Conservation (phyloP, 2,329 filamentous ascomycete species). For the Arthrobotrys pseudoclavata region DNA sequence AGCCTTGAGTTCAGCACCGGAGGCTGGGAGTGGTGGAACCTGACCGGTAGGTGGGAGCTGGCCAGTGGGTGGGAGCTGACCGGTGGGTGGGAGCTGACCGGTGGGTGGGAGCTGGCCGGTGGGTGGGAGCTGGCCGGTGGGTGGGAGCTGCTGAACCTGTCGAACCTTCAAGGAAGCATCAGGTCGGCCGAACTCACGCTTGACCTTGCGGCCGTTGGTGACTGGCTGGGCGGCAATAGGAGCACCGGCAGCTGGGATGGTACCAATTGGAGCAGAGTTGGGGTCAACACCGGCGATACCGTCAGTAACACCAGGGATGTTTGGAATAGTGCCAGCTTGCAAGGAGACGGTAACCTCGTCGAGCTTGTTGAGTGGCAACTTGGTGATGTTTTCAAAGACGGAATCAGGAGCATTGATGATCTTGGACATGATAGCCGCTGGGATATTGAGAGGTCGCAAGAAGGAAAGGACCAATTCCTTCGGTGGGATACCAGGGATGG, state of each 20-base stretch:
- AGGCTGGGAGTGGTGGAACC: constrained; percentile 25
- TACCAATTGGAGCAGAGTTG: background rate
- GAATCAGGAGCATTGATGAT: constrained; percentile 13
- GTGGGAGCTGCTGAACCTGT: constrained; percentile 15
- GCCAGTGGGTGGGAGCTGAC: background rate
- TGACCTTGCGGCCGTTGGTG: constrained; percentile 3
- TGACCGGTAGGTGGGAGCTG: background rate
- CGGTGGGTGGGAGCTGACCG: background rate
- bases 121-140: background rate
- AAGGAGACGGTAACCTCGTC: constrained; percentile 23
- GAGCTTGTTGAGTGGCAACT: constrained; percentile 33
- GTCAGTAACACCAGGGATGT: constrained; percentile 31
- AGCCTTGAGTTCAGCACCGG: constrained; percentile 34
- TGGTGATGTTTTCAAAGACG: constrained; percentile 28
- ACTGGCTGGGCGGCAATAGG: background rate
- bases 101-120: constrained; percentile 1
- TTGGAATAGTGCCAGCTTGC: constrained; percentile 34
- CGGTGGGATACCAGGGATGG: constrained; percentile 38
- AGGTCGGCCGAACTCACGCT: constrained; percentile 22
- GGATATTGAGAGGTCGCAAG: constrained; percentile 27
- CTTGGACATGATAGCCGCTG: constrained; percentile 25
- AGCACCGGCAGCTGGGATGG: background rate
- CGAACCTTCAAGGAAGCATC: constrained; percentile 10
- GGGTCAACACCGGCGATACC: constrained; percentile 22
- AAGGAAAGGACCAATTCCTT: constrained; percentile 52